Evolutionary conservation across 305 asterid genomes (phyloP).

Genomic region (Caryopteris hybrid): DNA sequence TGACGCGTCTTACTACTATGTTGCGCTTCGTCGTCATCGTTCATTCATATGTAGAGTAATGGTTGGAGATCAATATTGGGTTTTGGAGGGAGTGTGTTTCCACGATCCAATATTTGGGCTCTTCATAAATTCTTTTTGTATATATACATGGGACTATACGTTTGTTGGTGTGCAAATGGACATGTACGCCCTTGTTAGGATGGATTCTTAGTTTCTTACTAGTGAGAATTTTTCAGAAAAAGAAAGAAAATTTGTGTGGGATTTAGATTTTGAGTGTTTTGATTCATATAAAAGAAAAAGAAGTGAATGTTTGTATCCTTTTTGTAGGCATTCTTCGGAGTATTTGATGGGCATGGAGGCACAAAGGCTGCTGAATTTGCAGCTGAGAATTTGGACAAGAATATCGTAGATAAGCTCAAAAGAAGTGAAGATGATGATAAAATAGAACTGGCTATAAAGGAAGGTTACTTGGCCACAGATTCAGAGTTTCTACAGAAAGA

Average conservation of each 20-base stretch:
- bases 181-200: too few species aligned
- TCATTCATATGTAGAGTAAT: too few species aligned
- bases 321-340: slow-evolving; percentile 65
- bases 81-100: too few species aligned
- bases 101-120: too few species aligned
- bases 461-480: slow-evolving; percentile 66
- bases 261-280: background rate
- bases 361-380: slow-evolving; percentile 78
- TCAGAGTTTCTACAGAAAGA: slow-evolving; percentile 52
- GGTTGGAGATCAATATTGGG: too few species aligned
- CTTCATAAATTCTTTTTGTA: too few species aligned
- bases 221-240: background rate
- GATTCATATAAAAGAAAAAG: too few species aligned
- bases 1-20: too few species aligned
- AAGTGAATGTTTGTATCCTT: background rate
- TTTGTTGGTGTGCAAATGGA: too few species aligned
- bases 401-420: slow-evolving; percentile 40
- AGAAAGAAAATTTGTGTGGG: too few species aligned
- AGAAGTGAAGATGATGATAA: slow-evolving; percentile 18
- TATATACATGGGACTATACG: too few species aligned
- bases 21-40: too few species aligned
- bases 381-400: slow-evolving; percentile 53
- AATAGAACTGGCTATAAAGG: slow-evolving; percentile 49
- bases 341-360: slow-evolving; percentile 94
- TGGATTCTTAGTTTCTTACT: background rate